These are phyloP conservation scores for Solanum hybrid DNA, from an alignment of 305 asterid genomes.

Conservation along the genomic window DNA sequence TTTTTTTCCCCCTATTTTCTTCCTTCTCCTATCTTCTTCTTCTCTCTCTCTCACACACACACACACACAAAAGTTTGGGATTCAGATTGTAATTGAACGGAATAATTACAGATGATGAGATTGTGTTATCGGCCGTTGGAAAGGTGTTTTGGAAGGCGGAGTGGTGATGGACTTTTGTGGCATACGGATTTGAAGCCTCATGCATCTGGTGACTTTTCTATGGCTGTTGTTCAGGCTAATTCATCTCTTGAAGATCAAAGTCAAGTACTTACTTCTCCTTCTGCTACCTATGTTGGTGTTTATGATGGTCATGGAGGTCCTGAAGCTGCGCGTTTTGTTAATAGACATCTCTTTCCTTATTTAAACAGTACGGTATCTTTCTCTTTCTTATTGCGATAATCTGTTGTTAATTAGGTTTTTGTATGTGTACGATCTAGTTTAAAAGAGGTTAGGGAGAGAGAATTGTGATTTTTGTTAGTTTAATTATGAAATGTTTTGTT, in stretches of 20 bases:
- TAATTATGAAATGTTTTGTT: not conserved
- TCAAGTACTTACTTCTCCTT: constrained; percentile 73
- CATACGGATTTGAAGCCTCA: constrained; percentile 75
- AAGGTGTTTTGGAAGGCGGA: constrained; percentile 56
- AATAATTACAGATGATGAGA: constrained; percentile 37
- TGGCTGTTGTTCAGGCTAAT: constrained; percentile 98
- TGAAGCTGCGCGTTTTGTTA: constrained; percentile 90
- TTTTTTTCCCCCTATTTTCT: not conserved
- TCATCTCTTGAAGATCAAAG: constrained; percentile 82
- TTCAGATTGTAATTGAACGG: not conserved
- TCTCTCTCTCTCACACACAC: not conserved
- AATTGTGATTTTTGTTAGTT: not conserved
- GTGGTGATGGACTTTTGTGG: constrained; percentile 75
- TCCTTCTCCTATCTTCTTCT: not conserved
- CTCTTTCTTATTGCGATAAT: not conserved
- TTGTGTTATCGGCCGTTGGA: constrained; percentile 44
- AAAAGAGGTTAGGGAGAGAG: not conserved
- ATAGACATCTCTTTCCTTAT: constrained; percentile 69
- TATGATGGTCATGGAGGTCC: constrained; percentile 99
- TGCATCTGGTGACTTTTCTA: constrained; percentile 78
- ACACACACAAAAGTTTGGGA: not conserved
- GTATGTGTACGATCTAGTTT: not conserved
- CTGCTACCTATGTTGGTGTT: constrained; percentile 85
- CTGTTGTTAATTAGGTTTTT: not conserved
- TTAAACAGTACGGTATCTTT: constrained; percentile 43